Conservation (phyloP, 306 rosid species). For the Albizia julibrissin region DNA sequence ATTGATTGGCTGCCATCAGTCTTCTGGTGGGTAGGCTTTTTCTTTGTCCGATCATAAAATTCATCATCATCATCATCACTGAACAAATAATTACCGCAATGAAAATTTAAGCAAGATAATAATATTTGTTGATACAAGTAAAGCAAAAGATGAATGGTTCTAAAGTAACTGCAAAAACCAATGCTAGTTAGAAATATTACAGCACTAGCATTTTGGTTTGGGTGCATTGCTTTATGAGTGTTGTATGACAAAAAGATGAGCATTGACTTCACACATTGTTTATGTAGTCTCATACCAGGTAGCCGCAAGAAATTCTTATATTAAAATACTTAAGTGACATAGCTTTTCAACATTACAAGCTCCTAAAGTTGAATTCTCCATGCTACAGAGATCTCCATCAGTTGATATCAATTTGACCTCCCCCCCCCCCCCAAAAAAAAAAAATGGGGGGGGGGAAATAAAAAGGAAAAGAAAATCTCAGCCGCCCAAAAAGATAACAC, state of each 20-base stretch:
- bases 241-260: background rate
- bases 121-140: background rate
- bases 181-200: background rate
- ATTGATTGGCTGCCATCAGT: slow-evolving; percentile 61
- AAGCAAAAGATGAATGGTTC: background rate
- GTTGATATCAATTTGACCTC: background rate
- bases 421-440: background rate
- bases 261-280: background rate
- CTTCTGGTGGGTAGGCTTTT: slow-evolving; percentile 56
- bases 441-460: background rate
- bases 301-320: background rate
- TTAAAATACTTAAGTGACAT: background rate
- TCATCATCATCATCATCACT: slow-evolving; percentile 99
- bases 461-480: background rate
- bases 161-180: background rate
- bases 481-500: background rate
- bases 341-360: background rate
- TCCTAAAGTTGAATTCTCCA: background rate
- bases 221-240: slow-evolving; percentile 2
- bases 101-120: background rate
- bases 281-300: background rate
- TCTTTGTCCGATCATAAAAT: slow-evolving; percentile 90
- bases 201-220: slow-evolving; percentile 13
- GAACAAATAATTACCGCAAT: slow-evolving; percentile 32
- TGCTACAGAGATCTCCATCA: background rate